Conservation (phyloP, 2,329 filamentous ascomycete genomes). For the Nemania abortiva region DNA sequence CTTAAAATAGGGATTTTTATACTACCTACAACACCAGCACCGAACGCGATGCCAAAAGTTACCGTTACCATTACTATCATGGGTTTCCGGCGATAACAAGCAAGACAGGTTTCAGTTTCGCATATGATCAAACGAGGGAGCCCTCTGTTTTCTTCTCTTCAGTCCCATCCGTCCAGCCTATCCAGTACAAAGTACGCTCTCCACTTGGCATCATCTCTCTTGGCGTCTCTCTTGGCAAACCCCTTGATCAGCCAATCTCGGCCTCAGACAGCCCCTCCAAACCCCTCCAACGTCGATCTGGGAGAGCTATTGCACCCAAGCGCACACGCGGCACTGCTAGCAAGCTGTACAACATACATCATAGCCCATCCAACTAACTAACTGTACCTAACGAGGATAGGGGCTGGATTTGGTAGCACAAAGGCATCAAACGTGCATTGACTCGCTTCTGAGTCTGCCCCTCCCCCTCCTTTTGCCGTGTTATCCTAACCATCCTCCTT, state of each 20-base stretch:
- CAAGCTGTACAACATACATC: slow-evolving; percentile 10
- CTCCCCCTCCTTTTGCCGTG: slow-evolving; percentile 35
- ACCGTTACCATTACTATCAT: too few species aligned
- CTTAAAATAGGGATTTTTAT: slow-evolving; percentile 1
- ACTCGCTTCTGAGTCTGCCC: slow-evolving; percentile 19
- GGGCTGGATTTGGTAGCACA: slow-evolving; percentile 7
- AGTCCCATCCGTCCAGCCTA: neutral
- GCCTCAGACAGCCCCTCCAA: slow-evolving; percentile 22
- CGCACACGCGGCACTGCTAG: neutral
- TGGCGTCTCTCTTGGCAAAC: slow-evolving; percentile 37
- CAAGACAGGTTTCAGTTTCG: slow-evolving; percentile 29
- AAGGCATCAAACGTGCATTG: slow-evolving; percentile 20
- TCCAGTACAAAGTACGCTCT: slow-evolving; percentile 2
- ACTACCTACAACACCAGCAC: neutral
- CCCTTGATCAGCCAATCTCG: slow-evolving; percentile 38
- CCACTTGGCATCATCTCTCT: slow-evolving; percentile 29
- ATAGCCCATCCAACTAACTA: slow-evolving; percentile 9
- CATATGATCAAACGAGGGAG: slow-evolving; percentile 23
- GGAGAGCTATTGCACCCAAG: slow-evolving; percentile 7
- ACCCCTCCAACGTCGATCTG: slow-evolving; percentile 26
- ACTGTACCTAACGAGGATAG: neutral
- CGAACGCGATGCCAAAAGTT: slow-evolving; percentile 4
- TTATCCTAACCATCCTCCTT: slow-evolving; percentile 2
- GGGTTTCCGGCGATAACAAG: slow-evolving; percentile 2
- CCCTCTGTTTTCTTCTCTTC: neutral